Conservation (phyloP, 2,329 filamentous ascomycete genomes). For the Fusarium sp. region DNA sequence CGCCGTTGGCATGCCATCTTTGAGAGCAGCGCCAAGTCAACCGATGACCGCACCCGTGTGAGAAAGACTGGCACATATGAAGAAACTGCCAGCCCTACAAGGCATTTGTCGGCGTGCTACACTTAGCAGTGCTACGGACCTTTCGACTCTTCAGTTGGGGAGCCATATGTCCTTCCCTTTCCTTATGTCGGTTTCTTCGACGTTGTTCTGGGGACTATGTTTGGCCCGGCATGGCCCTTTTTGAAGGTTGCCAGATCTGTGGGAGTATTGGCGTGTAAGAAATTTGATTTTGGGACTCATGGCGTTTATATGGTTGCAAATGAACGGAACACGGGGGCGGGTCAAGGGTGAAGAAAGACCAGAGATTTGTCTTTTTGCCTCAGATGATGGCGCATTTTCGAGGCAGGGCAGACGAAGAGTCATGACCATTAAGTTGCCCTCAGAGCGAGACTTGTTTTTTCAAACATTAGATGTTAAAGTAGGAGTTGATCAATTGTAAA, state of each 20-base stretch:
- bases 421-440: conserved; percentile 10
- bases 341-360: conserved; percentile 27
- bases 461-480: conserved; percentile 40
- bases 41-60: neutral
- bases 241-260: conserved; percentile 27
- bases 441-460: conserved; percentile 10
- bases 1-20: neutral
- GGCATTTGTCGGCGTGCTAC: neutral
- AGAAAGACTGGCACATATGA: neutral
- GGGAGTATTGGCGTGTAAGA: conserved; percentile 45
- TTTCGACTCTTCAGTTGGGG: conserved; percentile 4
- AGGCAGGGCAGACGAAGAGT: conserved; percentile 12
- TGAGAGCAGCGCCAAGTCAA: neutral
- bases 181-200: conserved; percentile 28
- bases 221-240: conserved; percentile 31
- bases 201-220: conserved; percentile 34
- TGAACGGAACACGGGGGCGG: conserved; percentile 7
- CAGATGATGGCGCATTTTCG: conserved; percentile 8
- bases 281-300: conserved; percentile 26
- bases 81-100: neutral
- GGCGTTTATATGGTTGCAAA: conserved; percentile 35
- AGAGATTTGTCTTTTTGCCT: conserved; percentile 5
- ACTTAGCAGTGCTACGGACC: neutral
- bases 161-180: conserved; percentile 14
- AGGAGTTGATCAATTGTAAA: conserved; percentile 41